Base-by-base conservation (phyloP, 2,329 filamentous ascomycete genomes). In the Penicillium brevicompactum region DNA sequence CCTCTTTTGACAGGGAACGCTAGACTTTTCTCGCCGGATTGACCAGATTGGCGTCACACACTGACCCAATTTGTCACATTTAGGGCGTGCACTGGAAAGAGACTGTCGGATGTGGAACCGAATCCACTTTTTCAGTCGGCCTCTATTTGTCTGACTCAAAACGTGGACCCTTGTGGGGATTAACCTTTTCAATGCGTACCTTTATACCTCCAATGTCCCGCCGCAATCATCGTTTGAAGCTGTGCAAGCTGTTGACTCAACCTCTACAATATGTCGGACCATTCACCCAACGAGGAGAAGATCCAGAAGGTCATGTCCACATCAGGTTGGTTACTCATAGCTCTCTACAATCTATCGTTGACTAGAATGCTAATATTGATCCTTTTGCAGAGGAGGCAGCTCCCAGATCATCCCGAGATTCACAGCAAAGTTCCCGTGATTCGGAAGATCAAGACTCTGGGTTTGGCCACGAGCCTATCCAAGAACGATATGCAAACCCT, bases 401-500 rank as follows among this genome's bases (percentile, higher is more conserved):
- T n/a, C 13, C n/a, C 11, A 41, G 53, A 18, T 53, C 61, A 13
- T 41, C 56, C 16, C 32, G 46, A 44, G 56, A 63, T 46, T 58
- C 57, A 49, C 57, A 38, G 3, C 38, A 49, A 10, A 53, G 32
- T n/a, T 52, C 50, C n/a, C 47, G 43, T 32, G 55, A 60, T 3
- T 63, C 58, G 14, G 57, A 57, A 27, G 53, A 62, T 6, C 53
- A 56, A 51, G 52, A 56, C 31, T 61, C 62, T 7, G 62, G 60
- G 49, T 49, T 63, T 9, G 30, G 53, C 18, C 61, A 66, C 46
- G 67, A 69, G 46, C 58, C 66, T 8, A 62, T 67, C 5, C 65
- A 67, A 18, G 58, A 65, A 57, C 57, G 65, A 27, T 69, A 66
- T 60, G 62, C 53, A 5, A 61, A 65, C 13, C 64, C 63, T 42